Base-by-base conservation (phyloP, 257 asterid genomes). In the Jasminum sambac region DNA sequence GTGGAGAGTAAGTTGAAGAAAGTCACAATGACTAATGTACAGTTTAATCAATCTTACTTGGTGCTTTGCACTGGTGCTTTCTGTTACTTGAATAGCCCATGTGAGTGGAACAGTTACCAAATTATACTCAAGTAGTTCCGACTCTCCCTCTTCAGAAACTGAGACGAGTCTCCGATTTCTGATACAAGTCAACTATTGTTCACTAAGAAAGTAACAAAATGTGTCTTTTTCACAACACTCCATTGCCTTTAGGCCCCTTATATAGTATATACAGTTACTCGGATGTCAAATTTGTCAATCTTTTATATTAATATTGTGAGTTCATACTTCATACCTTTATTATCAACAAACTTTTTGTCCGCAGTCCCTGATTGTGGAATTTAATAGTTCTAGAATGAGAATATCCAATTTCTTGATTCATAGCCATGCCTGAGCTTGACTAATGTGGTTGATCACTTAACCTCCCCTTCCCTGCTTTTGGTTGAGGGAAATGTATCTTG, bases 1-100 rank as follows among this genome's bases (percentile, higher is more conserved):
- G 99, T 95, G 99, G 99, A 84, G 90, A 83, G 99, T 95, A 84
- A 88, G 99, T 88, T 66, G 57, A 70, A 69, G 16, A 42, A 76
- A 74, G 68, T 40, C 9, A 24, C 36, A 55, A 55, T 55, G 34
- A 21, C 34, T 50, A 55, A 55, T 19, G 62, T 55, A 10, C 36
- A 55, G 21, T 55, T 23, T 55, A 55, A 55, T 21, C 34, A 55
- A 21, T 55, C 9, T 11, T 55, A 4, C 26, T 19, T 36, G 8
- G 46, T 37, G 66, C 38, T 58, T 46, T 17, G 37, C 62, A 74
- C 13, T 55, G 23, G 11, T 55, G 23, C 36, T 11, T 50, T 19
- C 36, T 55, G 11, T 55, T 55, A 55, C 30, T 55, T 13, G 4
- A 19, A 23, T 55, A 13, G 36, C 36, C 14, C 4, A 8, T 10